Evolutionary conservation across 116 monocot species (phyloP), one percentile per base, ranked within the genome.

Genomic region (Iris pallida): DNA sequence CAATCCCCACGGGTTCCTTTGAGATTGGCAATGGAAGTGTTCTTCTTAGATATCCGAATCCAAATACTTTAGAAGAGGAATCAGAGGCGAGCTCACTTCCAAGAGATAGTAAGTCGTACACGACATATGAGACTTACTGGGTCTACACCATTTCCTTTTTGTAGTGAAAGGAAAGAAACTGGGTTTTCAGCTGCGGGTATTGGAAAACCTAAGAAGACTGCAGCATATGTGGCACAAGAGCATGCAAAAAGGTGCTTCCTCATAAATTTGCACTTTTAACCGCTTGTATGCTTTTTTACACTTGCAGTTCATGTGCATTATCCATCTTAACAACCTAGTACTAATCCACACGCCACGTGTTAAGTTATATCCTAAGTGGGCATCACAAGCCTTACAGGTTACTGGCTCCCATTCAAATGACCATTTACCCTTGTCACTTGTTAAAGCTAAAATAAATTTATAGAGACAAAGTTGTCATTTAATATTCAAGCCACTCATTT

Each of bases 1-100:
- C 64, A 61, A 79, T 80, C 61, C 84, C 76, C 7, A 76, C 78
- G 42, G 89, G 79, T 66, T 82, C 91, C 51, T 65, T 83, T 62
- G 96, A 97, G 71, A 92, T 97, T 6, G 87, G 96, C 14, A 73
- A 86, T 75, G 96, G 96, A 57, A 65, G 89, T 69, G 76, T 97
- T 55, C 89, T 97, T 45, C 82, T 97, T 69, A 78, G 82, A 59
- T 48, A 88, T 61, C 75, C 80, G 59, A 82, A 85, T 80, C 69
- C 82, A 53, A 79, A 76, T 73, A 61, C 59, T 42, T 61, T 74
- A 12, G 92, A 92, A 52, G 96, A 96, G 78, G 96, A 97, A 81
- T 97, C 92, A 61, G 96, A 97, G 53, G 95, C 95, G 62, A 95
- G 95, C 75, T 95, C 95, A 7, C 63, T 86, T 71, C 82, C 84